Base-by-base conservation (phyloP, 2,329 filamentous ascomycete species). In the Paecilomyces dactylethromorphus region DNA sequence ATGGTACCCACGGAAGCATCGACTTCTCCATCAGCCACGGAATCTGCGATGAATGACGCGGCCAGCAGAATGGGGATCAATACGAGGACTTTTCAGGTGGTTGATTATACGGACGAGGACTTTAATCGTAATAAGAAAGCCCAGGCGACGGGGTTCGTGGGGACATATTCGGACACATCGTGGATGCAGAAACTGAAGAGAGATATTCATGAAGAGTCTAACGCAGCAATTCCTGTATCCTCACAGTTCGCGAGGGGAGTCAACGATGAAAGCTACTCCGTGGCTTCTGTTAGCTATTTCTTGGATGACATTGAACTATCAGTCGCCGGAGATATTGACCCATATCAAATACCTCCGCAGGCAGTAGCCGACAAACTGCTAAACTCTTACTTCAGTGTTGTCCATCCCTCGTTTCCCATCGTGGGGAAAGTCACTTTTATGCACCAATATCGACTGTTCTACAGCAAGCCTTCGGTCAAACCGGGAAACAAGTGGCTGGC, bases 31-130 rank as follows among this genome's bases (percentile, higher is more conserved):
- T 59, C 13, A 57, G 33, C 58, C 13, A 57, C 60, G n/a, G 57
- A 64, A 10, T 56, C 64, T 31, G 54, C 60, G 13, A 62, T 62
- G 33, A 64, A 62, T 39, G 65, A 59, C 3, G 64, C 67, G 32
- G 61, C 65, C 29, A 63, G 63, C 11, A 64, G 58, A 49, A 65
- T 63, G 13, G 63, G 62, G 21, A 60, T 65, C 11, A 64, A 60
- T 49, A 18, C 39, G 18, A 45, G 18, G 68, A 71, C 31, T 71
- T 74, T 1, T 67, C 72, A 18, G 70, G 71, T 33, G 68, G 69
- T 73, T 33, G 77, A 78, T 63, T 71, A 74, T 45, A 75, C 74
- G 21, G 70, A 76, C 54, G 76, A 79, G 61, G 77, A 79, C 55
- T 78, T 76, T 59, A 74, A 75, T 32, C 70, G 73, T 31, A 71